Evolutionary conservation across 2,329 filamentous ascomycete species (phyloP).

Genomic region (Colletotrichum higginsianum): DNA sequence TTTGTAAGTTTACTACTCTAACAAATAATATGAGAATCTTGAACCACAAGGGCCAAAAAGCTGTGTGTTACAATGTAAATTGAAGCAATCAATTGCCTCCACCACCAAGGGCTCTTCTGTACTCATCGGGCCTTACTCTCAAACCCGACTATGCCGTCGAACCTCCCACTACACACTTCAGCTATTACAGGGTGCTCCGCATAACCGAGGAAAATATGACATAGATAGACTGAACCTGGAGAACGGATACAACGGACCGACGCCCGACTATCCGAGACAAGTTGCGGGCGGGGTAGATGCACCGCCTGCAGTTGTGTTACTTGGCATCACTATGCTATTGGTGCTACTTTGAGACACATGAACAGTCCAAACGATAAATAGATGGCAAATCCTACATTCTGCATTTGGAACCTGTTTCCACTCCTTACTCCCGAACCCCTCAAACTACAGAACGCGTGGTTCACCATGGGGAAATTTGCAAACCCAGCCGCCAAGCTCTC

Average conservation of each 20-base stretch:
- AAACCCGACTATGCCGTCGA: too few species aligned
- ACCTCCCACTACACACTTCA: too few species aligned
- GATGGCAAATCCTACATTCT: not conserved
- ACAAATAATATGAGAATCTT: too few species aligned
- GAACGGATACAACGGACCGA: not conserved
- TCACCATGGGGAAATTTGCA: not conserved
- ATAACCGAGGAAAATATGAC: not conserved
- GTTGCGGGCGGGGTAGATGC: slow-evolving; percentile 1
- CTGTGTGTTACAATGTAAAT: too few species aligned
- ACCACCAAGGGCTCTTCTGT: too few species aligned
- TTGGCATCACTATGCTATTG: not conserved
- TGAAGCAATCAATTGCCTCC: too few species aligned
- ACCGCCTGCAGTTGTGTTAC: not conserved
- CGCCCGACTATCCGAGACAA: not conserved
- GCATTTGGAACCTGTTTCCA: too few species aligned
- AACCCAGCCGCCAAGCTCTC: not conserved
- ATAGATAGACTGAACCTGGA: not conserved
- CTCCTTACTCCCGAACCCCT: too few species aligned
- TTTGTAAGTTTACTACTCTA: too few species aligned
- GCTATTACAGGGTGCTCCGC: not conserved
- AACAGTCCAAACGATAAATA: not conserved
- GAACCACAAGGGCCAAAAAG: too few species aligned
- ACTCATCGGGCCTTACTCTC: too few species aligned
- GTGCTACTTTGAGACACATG: not conserved
- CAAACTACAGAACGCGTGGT: not conserved